Evolutionary conservation across 139 green algal genomes (phyloP).

Genomic region (Chlamydomonas sphaeroides): DNA sequence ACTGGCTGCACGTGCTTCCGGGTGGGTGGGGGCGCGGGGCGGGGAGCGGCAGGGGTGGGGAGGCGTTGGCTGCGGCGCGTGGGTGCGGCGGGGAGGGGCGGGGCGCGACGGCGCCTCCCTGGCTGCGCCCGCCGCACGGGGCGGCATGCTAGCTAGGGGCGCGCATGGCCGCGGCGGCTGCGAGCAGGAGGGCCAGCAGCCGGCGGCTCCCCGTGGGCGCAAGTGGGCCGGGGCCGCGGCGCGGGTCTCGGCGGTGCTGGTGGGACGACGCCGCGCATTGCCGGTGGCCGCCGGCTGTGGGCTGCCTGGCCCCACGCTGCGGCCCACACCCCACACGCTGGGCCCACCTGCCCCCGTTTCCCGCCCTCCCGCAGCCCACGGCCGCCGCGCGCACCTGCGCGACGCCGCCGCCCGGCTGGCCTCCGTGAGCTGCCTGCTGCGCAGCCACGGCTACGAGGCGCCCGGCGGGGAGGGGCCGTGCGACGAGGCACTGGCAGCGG

Average conservation of each 20-base stretch:
- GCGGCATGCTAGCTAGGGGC: too few relatives aligned
- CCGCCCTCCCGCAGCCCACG: slow-evolving; percentile 20
- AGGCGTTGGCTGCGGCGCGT: not conserved
- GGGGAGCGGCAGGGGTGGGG: not conserved
- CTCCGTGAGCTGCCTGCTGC: slow-evolving; percentile 46
- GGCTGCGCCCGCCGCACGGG: too few relatives aligned
- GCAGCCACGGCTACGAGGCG: slow-evolving; percentile 5
- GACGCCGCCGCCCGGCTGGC: slow-evolving; percentile 49
- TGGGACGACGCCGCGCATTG: not conserved
- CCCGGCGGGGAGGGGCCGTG: too few relatives aligned
- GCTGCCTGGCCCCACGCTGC: too few relatives aligned
- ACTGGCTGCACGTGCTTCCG: slow-evolving; percentile 79
- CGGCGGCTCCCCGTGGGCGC: too few relatives aligned
- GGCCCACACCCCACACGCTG: too few relatives aligned
- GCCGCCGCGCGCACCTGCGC: slow-evolving; percentile 34
- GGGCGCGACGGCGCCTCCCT: too few relatives aligned
- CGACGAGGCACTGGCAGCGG: too few relatives aligned
- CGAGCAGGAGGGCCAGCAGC: not conserved
- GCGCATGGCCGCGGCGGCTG: too few relatives aligned
- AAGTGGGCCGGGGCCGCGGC: too few relatives aligned
- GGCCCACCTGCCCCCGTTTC: not conserved
- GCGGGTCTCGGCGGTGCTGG: too few relatives aligned
- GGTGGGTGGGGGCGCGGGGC: slow-evolving; percentile 25
- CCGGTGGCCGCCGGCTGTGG: not conserved
- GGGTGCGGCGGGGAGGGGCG: not conserved